phyloP scores from a whole-genome alignment of 108 stramenopile species.

The Cyclostephanos invisitatus region DNA sequence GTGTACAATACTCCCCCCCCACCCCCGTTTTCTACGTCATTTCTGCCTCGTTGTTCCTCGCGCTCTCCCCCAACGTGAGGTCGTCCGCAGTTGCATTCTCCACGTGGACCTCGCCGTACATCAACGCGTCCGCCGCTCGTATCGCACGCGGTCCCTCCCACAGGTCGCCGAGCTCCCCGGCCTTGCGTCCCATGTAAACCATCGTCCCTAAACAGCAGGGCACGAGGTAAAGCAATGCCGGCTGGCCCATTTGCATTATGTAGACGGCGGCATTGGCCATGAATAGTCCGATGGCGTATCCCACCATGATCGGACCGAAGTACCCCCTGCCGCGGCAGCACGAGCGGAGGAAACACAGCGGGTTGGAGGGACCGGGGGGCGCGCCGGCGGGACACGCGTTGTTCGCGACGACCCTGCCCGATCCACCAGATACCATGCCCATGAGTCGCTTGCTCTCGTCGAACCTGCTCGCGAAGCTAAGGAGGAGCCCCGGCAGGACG shows the following conservation, averaged over 20 bases:
- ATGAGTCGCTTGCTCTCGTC: conserved; percentile 67
- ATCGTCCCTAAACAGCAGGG: conserved; percentile 78
- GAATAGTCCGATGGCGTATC: conserved; percentile 77
- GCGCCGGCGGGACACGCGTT: conserved; percentile 23
- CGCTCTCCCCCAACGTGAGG: conserved; percentile 3
- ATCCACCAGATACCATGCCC: conserved; percentile 45
- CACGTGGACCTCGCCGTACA: conserved; percentile 39
- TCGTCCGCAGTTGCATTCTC: conserved; percentile 18
- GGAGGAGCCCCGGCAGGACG: conserved; percentile 82
- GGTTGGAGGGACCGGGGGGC: conserved; percentile 11
- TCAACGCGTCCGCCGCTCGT: conserved; percentile 49
- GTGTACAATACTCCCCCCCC: not conserved
- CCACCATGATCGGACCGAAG: conserved; percentile 62
- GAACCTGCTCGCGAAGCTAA: conserved; percentile 65
- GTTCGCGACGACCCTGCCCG: conserved; percentile 10
- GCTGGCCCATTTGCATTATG: conserved; percentile 79
- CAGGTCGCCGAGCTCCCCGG: conserved; percentile 57
- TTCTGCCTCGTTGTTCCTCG: conserved; percentile 30
- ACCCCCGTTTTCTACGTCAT: conserved; percentile 19
- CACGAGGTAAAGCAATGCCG: conserved; percentile 83
- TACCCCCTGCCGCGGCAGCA: conserved; percentile 54
- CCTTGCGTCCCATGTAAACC: conserved; percentile 49
- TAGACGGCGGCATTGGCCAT: conserved; percentile 82
- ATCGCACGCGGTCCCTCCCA: conserved; percentile 68
- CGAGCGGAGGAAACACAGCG: conserved; percentile 27